Conservation (phyloP, 805 yeast genomes). For the Kodamaea kaohsiungensis region DNA sequence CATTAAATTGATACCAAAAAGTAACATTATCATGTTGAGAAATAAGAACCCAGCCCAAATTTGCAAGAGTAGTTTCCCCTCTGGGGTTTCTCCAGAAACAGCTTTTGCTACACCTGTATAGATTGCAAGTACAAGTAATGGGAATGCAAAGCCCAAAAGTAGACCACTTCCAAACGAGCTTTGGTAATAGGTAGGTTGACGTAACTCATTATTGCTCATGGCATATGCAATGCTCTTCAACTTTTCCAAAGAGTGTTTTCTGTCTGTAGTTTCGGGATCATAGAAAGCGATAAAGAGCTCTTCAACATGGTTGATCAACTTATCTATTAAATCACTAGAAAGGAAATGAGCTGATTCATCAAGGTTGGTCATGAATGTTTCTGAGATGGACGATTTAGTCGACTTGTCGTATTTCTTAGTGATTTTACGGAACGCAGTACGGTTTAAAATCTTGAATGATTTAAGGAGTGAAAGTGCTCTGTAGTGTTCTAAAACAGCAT, state of each 20-base stretch:
- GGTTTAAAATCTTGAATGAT: slow-evolving; percentile 72
- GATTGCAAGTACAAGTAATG: slow-evolving; percentile 63
- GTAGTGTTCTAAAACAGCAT: slow-evolving; percentile 71
- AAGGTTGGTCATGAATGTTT: slow-evolving; percentile 56
- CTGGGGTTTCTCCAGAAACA: slow-evolving; percentile 43
- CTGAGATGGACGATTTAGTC: slow-evolving; percentile 44
- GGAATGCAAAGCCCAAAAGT: slow-evolving; percentile 67
- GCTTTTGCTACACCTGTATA: slow-evolving; percentile 49
- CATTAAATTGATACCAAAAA: slow-evolving; percentile 68
- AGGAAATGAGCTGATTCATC: slow-evolving; percentile 55
- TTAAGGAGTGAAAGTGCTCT: slow-evolving; percentile 68
- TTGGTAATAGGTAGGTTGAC: slow-evolving; percentile 34
- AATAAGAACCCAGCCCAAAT: slow-evolving; percentile 92
- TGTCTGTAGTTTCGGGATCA: slow-evolving; percentile 50
- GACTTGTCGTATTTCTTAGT: slow-evolving; percentile 89
- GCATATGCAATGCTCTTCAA: slow-evolving; percentile 49
- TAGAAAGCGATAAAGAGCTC: slow-evolving; percentile 64
- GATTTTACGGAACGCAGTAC: slow-evolving; percentile 87
- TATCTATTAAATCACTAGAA: slow-evolving; percentile 66
- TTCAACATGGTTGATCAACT: slow-evolving; percentile 61
- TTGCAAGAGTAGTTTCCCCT: slow-evolving; percentile 67
- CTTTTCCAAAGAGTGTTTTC: slow-evolving; percentile 71
- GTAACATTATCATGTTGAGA: slow-evolving; percentile 54
- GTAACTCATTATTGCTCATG: slow-evolving; percentile 29
- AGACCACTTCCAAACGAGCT: slow-evolving; percentile 65